A percentile compares a stretch with the other conserved stretches of the same genome.
These are phyloP conservation scores for Petasospora fabianii DNA, from an alignment of 1,139 yeast genomes.

Conservation along the genomic window DNA sequence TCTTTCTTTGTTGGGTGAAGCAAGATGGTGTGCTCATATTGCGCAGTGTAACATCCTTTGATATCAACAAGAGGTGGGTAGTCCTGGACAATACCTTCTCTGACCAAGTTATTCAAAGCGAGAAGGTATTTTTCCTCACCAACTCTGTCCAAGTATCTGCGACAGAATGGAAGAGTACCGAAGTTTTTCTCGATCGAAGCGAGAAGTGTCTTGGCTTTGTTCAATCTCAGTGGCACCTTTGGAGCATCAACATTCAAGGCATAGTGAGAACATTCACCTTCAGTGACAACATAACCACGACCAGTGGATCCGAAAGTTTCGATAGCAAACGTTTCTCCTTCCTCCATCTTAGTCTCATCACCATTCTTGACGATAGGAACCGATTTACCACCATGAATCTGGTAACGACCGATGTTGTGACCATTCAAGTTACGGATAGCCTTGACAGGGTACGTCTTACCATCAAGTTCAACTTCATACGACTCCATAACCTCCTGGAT, in stretches of 20 bases:
- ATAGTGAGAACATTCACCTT: conserved; percentile 95
- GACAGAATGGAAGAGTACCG: conserved; percentile 95
- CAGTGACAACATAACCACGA: conserved; percentile 77
- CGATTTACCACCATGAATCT: conserved; percentile 90
- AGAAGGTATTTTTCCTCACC: conserved; percentile 90
- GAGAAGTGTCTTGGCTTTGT: conserved; percentile 65
- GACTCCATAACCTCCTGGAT: conserved; percentile 97
- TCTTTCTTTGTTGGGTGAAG: conserved; percentile 91
- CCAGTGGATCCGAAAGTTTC: conserved; percentile 99
- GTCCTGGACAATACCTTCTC: conserved; percentile 83
- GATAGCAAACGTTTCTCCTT: conserved; percentile 96
- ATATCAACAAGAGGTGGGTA: conserved; percentile 94
- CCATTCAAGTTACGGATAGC: conserved; percentile 92
- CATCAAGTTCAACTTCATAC: conserved; percentile 87
- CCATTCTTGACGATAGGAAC: conserved; percentile 95
- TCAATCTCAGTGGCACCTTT: conserved; percentile 45
- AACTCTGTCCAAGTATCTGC: conserved; percentile 85
- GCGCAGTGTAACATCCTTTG: conserved; percentile 90
- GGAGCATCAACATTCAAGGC: conserved; percentile 55
- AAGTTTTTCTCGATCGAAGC: conserved; percentile 71
- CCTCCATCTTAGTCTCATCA: conserved; percentile 96
- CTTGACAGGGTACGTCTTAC: conserved; percentile 79
- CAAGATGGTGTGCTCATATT: conserved; percentile 89
- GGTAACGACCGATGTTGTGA: conserved; percentile 80
- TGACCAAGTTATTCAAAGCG: conserved; percentile 85